Base-by-base conservation (phyloP, 192 early-diverging fungal species). In the Umbelopsis vinacea region DNA sequence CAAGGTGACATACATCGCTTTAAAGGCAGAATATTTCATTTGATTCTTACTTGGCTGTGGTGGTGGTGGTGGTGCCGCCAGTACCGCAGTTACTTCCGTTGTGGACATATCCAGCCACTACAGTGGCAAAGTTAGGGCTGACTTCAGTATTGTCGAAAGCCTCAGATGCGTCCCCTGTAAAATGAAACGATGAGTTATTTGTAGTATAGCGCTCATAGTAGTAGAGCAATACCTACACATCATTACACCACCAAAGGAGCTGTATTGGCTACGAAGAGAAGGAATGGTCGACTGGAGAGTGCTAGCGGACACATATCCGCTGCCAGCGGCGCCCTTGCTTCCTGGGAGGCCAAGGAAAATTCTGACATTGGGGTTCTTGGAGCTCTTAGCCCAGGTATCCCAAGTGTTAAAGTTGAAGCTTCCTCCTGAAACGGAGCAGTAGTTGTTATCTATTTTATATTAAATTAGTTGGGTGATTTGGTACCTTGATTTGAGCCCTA, bases 341-440 rank as follows among this genome's bases (percentile, higher is more conserved):
- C 88, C 91, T 10, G 91, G 84, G 0, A 92, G 77, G 5, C 91
- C 92, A 5, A 92, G 71, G 29, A 81, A 89, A 0, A 93, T 74
- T 50, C 85, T 89, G 54, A 90, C 83, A 22, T 87, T 76, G 57
- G 86, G 86, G 74, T 90, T 88, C 2, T 88, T 83, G 2, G 75
- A 68, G 1, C 81, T 80, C 15, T 83, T 83, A 4, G 89, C 87
- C 89, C 91, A 92, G 23, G 81, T 83, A 43, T 90, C 83, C 92
- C 92, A 93, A 54, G 84, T 81, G 45, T 87, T 87, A 79, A 88
- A 93, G 79, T 93, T 93, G 80, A 89, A 93, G 74, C 82, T 21
- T 29, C 47, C 47, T 2, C 37, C 48, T 6, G 69, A 24, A 45
- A 66, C 77, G 17, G 77, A 71, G 38, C 77, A 79, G 26, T 60